Percentiles rank a stretch among this genome's conserved stretches.
phyloP scores from a whole-genome alignment of 768 basidiomycete species.

The Russula sp. region DNA sequence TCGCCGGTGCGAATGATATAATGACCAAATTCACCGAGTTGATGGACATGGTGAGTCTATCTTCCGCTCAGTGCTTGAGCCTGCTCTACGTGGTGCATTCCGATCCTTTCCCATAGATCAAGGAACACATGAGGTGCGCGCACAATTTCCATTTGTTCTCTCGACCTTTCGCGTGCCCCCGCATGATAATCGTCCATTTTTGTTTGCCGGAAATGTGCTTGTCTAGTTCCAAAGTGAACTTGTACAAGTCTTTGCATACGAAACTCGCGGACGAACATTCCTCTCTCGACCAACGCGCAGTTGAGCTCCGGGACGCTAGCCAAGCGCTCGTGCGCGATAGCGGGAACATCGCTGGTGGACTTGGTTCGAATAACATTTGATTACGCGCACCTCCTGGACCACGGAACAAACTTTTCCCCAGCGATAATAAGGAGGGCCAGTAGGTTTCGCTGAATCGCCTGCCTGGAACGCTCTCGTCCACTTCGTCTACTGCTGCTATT shows the following conservation, averaged over 20 bases:
- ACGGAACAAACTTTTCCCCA: neutral
- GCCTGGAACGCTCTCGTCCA: neutral
- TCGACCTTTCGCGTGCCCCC: neutral
- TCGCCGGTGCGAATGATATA: constrained; percentile 45
- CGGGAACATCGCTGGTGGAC: constrained; percentile 30
- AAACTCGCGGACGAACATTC: constrained; percentile 36
- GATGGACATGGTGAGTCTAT: constrained; percentile 41
- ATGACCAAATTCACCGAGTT: constrained; percentile 36
- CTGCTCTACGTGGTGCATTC: neutral
- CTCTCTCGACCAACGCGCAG: constrained; percentile 36
- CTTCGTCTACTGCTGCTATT: neutral
- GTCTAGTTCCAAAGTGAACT: constrained; percentile 39
- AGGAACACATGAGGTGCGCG: constrained; percentile 44
- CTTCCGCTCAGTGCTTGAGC: neutral
- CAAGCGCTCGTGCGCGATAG: constrained; percentile 37
- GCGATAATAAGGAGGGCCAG: no score
- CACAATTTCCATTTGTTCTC: neutral
- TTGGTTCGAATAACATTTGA: neutral
- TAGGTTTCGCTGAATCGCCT: neutral
- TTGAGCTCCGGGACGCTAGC: constrained; percentile 33
- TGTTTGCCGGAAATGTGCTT: neutral
- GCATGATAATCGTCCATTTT: neutral
- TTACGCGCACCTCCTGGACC: neutral
- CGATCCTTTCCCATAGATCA: constrained; percentile 27
- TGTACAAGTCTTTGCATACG: constrained; percentile 39